These are phyloP conservation scores for Mycena crocata DNA, from an alignment of 768 basidiomycete genomes.

Conservation along the genomic window DNA sequence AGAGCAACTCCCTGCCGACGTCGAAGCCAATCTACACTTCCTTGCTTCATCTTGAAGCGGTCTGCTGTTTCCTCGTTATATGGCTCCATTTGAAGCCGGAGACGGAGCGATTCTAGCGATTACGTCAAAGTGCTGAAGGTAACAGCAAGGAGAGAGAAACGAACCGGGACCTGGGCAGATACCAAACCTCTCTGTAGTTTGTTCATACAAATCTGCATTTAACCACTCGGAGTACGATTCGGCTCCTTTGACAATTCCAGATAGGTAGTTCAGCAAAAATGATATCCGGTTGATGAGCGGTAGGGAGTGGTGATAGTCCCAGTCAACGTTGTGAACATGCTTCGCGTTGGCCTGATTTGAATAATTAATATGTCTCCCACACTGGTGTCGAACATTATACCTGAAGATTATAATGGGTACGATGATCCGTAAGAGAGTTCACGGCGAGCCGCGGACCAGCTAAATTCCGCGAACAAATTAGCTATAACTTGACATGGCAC, in stretches of 20 bases:
- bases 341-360: constrained; percentile 29
- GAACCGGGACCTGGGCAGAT: constrained; percentile 6
- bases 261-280: constrained; percentile 23
- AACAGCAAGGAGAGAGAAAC: neutral
- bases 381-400: neutral
- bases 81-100: constrained; percentile 6
- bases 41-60: neutral
- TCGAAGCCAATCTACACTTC: constrained; percentile 15
- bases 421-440: constrained; percentile 40
- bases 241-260: neutral
- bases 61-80: neutral
- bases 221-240: neutral
- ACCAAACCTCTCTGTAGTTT: constrained; percentile 3
- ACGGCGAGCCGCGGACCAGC: constrained; percentile 36
- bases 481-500: neutral
- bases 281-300: constrained; percentile 33
- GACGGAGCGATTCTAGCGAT: neutral
- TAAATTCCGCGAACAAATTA: neutral
- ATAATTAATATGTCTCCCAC: neutral
- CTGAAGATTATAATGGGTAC: constrained; percentile 39
- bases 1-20: constrained; percentile 15
- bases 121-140: no score
- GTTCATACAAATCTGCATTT: constrained; percentile 7
- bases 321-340: constrained; percentile 19
- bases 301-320: constrained; percentile 36